These are phyloP conservation scores for Penicillium soppii DNA, from an alignment of 495 filamentous ascomycete genomes.

Conservation along the genomic window DNA sequence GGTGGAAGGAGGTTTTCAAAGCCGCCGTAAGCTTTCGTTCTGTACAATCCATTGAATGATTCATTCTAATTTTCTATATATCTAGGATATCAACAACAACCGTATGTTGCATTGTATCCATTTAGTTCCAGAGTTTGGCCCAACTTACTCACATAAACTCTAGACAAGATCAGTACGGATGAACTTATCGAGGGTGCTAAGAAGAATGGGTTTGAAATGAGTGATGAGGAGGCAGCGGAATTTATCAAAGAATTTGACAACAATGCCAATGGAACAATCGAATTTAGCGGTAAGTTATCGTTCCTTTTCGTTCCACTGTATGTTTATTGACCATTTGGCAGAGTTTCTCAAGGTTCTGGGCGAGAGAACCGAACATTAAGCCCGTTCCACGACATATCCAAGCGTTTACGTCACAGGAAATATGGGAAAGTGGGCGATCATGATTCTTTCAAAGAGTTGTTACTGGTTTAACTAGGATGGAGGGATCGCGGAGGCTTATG, in stretches of 20 bases:
- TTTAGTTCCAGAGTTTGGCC: no score
- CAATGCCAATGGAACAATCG: not conserved
- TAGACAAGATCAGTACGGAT: not conserved
- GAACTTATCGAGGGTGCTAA: not conserved
- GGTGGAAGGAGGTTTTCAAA: not conserved
- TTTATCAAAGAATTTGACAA: not conserved
- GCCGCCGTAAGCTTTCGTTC: not conserved
- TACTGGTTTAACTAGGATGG: no score
- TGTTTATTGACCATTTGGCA: not conserved
- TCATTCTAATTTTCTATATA: not conserved
- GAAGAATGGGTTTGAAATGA: not conserved
- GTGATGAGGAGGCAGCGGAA: not conserved
- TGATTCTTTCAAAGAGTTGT: no score
- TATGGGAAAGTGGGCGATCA: no score
- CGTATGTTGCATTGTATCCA: not conserved
- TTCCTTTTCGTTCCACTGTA: not conserved
- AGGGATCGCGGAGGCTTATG: no score
- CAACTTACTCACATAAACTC: not conserved
- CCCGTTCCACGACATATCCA: no score
- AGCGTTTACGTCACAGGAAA: no score
- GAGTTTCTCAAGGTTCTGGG: not conserved
- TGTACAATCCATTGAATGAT: not conserved
- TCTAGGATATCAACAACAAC: not conserved
- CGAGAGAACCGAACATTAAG: no score
- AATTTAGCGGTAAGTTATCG: not conserved